Conservation (phyloP, 2,329 filamentous ascomycete genomes). For the Claviceps lovelessii region DNA sequence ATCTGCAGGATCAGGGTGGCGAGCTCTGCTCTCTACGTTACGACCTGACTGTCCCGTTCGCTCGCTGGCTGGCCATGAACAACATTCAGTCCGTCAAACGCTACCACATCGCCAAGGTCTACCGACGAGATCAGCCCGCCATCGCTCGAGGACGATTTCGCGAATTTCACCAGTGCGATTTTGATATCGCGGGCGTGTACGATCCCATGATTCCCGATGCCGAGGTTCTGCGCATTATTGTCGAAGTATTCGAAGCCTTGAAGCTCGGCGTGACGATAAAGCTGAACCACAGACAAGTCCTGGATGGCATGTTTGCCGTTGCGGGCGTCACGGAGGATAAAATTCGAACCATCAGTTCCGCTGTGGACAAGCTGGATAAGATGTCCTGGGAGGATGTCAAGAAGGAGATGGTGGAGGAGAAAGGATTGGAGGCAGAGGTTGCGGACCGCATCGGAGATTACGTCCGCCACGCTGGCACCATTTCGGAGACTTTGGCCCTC, state of each 20-base stretch:
- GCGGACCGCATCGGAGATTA: slow-evolving; percentile 82
- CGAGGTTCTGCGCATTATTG: slow-evolving; percentile 71
- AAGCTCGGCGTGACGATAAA: slow-evolving; percentile 72
- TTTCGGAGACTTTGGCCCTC: slow-evolving; percentile 53
- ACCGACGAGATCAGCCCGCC: slow-evolving; percentile 34
- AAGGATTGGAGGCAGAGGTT: slow-evolving; percentile 60
- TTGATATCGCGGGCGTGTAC: slow-evolving; percentile 80
- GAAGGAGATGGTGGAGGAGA: slow-evolving; percentile 76
- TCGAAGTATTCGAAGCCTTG: slow-evolving; percentile 71
- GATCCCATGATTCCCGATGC: slow-evolving; percentile 88
- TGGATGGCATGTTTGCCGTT: slow-evolving; percentile 84
- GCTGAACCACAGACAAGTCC: slow-evolving; percentile 84
- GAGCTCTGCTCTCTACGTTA: slow-evolving; percentile 64
- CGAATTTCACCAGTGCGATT: slow-evolving; percentile 96
- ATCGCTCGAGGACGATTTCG: slow-evolving; percentile 87
- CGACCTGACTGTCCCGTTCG: slow-evolving; percentile 80
- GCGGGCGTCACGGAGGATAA: slow-evolving; percentile 79
- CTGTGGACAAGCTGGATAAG: slow-evolving; percentile 94
- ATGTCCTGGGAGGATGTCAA: slow-evolving; percentile 77
- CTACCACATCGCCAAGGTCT: slow-evolving; percentile 88
- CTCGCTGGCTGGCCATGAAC: slow-evolving; percentile 89
- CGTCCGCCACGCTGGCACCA: slow-evolving; percentile 61
- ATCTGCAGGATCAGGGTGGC: slow-evolving; percentile 73
- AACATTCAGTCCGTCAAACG: slow-evolving; percentile 74
- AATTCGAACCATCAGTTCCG: slow-evolving; percentile 77